A percentile compares a stretch with the other conserved stretches of the same genome.
phyloP scores from a whole-genome alignment of 495 filamentous ascomycete genomes.

The Hypoxylon intermedium region DNA sequence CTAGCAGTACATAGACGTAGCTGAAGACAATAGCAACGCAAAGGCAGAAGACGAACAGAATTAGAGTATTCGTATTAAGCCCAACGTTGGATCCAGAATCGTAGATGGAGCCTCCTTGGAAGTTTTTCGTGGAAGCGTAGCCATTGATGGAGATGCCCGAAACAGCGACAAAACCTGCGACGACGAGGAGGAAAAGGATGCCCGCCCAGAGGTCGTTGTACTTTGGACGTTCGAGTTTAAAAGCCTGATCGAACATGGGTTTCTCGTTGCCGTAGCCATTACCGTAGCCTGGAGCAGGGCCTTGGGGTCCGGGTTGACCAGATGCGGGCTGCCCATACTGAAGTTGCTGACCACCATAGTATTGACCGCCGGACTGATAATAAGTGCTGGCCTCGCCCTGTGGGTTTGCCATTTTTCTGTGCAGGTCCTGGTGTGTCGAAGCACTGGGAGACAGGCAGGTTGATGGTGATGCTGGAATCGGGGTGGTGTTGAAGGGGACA shows the following conservation, averaged over 20 bases:
- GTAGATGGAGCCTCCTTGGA: constrained; percentile 79
- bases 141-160: constrained; percentile 78
- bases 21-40: constrained; percentile 74
- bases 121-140: constrained; percentile 68
- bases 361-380: constrained; percentile 30
- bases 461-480: not conserved
- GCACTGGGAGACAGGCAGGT: not conserved
- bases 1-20: constrained; percentile 74
- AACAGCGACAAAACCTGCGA: constrained; percentile 77
- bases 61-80: constrained; percentile 82
- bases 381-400: constrained; percentile 31
- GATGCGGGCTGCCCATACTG: constrained; percentile 29
- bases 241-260: constrained; percentile 76
- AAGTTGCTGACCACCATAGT: constrained; percentile 18
- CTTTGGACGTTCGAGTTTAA: constrained; percentile 81
- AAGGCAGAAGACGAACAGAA: constrained; percentile 81
- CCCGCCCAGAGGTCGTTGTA: constrained; percentile 90
- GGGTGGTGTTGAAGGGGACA: not conserved
- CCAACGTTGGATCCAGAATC: constrained; percentile 69
- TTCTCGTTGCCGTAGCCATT: constrained; percentile 49
- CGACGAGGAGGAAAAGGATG: constrained; percentile 75
- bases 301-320: constrained; percentile 20
- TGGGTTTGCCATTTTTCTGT: constrained; percentile 29
- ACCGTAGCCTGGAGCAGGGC: constrained; percentile 20
- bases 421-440: not conserved